Base-by-base conservation (phyloP, 495 filamentous ascomycete species). In the Poronia punctata region DNA sequence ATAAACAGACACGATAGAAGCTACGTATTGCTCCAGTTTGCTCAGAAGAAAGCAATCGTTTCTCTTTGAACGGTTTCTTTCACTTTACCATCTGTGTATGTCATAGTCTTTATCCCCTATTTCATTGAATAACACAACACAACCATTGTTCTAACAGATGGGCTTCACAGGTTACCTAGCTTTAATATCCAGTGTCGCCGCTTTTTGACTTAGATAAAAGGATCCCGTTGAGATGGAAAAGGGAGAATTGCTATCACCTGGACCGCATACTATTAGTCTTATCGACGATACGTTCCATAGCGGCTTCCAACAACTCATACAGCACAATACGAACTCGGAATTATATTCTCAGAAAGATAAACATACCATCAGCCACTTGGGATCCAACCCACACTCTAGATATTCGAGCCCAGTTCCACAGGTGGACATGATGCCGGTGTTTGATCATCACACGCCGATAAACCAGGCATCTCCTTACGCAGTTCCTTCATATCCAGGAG, bases 301-400 rank as follows among this genome's bases (percentile, higher is more conserved):
- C 52, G 64, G 66, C 37, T 55, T 70, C 28, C 65, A 73, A 26
- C 59, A 75, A 24, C 41, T 70, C 10, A 48, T 72, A 25, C 66
- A 71, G 46, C 70, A 76, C 43, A 78, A 71, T 49, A 49, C 68
- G n/a, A 40, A 52, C 17, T 40, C 50, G 21, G 45, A 59, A 10
- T 46, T 58, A 9, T 56, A 57, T 41, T 54, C 41, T 15, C 49
- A 64, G 14, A 4, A 51, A 16, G 33, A 53, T 19, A 56, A 55
- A 12, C 36, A 27, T 9, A 27, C 49, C 5, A 29, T 47, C 10
- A 53, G 45, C 30, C 60, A 64, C 12, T 51, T 51, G 33, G 60
- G 54, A 29, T 70, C 62, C n/a, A 64, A 65, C 20, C 54, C 65
- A 9, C 46, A 45, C n/a, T 66, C 67, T 8, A 57, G 67, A 50